These are phyloP conservation scores for Macadamia integrifolia DNA, from an alignment of 164 flowering plant genomes.

Conservation along the genomic window DNA sequence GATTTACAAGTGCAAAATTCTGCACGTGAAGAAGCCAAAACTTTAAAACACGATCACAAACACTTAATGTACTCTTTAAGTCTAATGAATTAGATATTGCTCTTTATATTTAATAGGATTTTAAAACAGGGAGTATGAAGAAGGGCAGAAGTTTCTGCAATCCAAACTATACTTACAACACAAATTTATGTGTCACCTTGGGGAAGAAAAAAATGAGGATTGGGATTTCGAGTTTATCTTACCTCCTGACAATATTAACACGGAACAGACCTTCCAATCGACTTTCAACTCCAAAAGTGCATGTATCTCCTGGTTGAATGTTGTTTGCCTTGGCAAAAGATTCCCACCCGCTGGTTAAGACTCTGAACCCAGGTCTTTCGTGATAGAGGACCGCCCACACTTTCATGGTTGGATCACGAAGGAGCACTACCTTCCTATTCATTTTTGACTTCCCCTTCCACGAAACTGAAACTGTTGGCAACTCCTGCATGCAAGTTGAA, in stretches of 20 bases:
- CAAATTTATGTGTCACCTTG: no score
- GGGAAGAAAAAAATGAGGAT: no score
- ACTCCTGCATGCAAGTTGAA: conserved; percentile 19
- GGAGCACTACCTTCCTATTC: conserved; percentile 18
- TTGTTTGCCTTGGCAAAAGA: conserved; percentile 28
- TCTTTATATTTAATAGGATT: no score
- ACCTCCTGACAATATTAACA: not conserved
- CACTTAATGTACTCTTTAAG: no score
- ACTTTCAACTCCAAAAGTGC: conserved; percentile 16
- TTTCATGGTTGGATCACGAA: conserved; percentile 26
- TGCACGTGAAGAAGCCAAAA: no score
- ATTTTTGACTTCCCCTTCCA: not conserved
- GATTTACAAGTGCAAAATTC: no score
- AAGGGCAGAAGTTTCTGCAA: no score
- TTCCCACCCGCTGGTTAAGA: conserved; percentile 32
- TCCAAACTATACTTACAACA: no score
- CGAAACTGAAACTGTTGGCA: conserved; percentile 10
- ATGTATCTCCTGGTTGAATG: conserved; percentile 29
- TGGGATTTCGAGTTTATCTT: not conserved
- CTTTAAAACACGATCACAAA: no score
- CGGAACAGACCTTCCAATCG: conserved; percentile 10
- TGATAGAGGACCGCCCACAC: conserved; percentile 39
- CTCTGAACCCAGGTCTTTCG: conserved; percentile 6
- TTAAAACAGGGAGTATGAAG: no score
- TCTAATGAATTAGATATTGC: no score